These are phyloP conservation scores for Camelina hispida DNA, from an alignment of 345 rosid genomes.

Conservation along the genomic window DNA sequence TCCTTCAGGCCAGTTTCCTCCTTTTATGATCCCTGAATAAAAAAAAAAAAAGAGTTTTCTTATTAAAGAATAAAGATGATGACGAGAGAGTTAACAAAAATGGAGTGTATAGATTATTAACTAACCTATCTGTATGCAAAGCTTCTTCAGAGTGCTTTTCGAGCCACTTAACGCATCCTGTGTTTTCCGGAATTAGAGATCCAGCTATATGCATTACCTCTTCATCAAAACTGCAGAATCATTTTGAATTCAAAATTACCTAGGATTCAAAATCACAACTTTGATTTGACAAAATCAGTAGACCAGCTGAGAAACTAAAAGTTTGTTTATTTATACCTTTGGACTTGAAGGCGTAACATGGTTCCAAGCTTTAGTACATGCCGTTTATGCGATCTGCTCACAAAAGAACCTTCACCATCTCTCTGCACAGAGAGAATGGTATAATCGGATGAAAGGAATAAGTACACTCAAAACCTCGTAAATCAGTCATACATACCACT, in stretches of 20 bases:
- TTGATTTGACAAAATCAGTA: background rate
- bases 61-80: slow-evolving; percentile 6
- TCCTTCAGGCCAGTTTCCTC: slow-evolving; percentile 44
- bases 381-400: slow-evolving; percentile 61
- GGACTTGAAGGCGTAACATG: slow-evolving; percentile 69
- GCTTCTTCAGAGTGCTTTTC: slow-evolving; percentile 51
- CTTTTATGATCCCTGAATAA: slow-evolving; percentile 47
- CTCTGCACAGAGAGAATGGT: slow-evolving; percentile 45
- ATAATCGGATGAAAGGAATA: background rate
- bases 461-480: background rate
- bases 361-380: slow-evolving; percentile 75
- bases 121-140: slow-evolving; percentile 50
- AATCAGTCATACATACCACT: slow-evolving; percentile 46
- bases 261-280: background rate
- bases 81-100: background rate
- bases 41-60: slow-evolving; percentile 6
- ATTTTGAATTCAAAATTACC: background rate
- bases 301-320: slow-evolving; percentile 1
- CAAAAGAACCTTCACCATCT: slow-evolving; percentile 55
- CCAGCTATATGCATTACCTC: slow-evolving; percentile 77
- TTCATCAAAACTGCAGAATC: slow-evolving; percentile 66
- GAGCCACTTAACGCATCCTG: slow-evolving; percentile 69
- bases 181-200: slow-evolving; percentile 58
- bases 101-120: slow-evolving; percentile 6
- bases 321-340: slow-evolving; percentile 57